A percentile compares a stretch with the other conserved stretches of the same genome.
Evolutionary conservation across 306 rosid genomes (phyloP).

Genomic region (Prunus kanzakura): DNA sequence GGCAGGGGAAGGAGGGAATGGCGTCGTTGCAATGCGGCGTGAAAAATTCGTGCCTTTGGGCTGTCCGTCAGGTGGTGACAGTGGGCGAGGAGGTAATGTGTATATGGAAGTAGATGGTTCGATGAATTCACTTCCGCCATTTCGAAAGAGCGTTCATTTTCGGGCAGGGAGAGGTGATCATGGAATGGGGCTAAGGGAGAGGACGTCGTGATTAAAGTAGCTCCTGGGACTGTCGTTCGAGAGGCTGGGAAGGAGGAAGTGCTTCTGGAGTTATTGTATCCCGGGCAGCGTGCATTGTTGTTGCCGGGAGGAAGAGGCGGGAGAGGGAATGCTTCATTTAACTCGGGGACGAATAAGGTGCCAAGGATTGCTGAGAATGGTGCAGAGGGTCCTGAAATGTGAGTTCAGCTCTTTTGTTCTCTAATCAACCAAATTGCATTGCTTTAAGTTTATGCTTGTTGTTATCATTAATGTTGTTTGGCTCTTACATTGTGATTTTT

Average conservation of each 20-base stretch:
- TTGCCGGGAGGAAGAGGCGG: conserved; percentile 95
- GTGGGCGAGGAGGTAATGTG: conserved; percentile 88
- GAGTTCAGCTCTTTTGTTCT: conserved; percentile 20
- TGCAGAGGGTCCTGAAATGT: conserved; percentile 84
- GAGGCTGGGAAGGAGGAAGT: conserved; percentile 59
- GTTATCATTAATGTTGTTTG: neutral
- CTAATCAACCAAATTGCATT: neutral
- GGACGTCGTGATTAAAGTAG: conserved; percentile 83
- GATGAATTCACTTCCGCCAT: conserved; percentile 78
- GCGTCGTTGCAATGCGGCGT: conserved; percentile 83
- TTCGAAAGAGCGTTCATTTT: conserved; percentile 81
- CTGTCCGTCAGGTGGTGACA: conserved; percentile 87
- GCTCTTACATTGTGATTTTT: neutral
- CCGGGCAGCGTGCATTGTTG: conserved; percentile 69
- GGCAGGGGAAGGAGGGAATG: conserved; percentile 86
- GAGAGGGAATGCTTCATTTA: conserved; percentile 88
- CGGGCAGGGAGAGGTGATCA: conserved; percentile 78
- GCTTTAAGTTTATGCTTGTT: neutral
- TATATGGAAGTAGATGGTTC: conserved; percentile 75
- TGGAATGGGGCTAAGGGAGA: conserved; percentile 91
- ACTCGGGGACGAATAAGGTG: conserved; percentile 75
- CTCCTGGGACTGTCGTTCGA: conserved; percentile 73
- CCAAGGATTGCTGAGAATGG: conserved; percentile 92
- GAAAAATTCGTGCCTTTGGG: conserved; percentile 90
- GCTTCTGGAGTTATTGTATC: conserved; percentile 73